Conservation (phyloP, 1,139 yeast species). For the Tardiomyces digboiensis region DNA sequence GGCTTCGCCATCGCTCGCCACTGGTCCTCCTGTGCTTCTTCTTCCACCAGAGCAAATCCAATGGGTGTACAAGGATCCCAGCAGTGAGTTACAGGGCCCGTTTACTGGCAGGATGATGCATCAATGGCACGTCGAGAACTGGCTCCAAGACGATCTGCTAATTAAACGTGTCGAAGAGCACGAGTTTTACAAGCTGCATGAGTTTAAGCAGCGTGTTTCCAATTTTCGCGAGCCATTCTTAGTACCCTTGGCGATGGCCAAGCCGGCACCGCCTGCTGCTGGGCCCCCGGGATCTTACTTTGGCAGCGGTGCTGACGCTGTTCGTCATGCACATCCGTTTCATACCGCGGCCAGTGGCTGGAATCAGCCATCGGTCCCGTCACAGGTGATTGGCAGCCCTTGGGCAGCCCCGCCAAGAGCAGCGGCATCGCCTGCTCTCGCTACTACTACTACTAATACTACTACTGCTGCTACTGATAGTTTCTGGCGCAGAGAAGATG, state of each 20-base stretch:
- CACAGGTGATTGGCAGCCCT: not conserved
- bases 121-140: constrained; percentile 59
- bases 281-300: not conserved
- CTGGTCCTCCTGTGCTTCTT: constrained; percentile 3
- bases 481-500: not conserved
- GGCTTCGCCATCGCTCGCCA: not conserved
- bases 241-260: constrained; percentile 38
- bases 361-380: constrained; percentile 1
- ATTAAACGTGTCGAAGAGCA: constrained; percentile 40
- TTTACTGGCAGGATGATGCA: constrained; percentile 71
- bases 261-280: not conserved
- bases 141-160: constrained; percentile 45
- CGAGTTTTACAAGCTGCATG: constrained; percentile 24
- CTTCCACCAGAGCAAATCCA: constrained; percentile 36
- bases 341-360: constrained; percentile 1
- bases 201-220: constrained; percentile 30
- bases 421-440: not conserved
- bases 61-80: constrained; percentile 70
- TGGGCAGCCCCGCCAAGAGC: not conserved
- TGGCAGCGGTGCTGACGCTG: not conserved
- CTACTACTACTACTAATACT: too few relatives aligned
- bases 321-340: not conserved
- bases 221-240: constrained; percentile 52
- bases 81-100: constrained; percentile 72
- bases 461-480: too few relatives aligned